Evolutionary conservation across 768 basidiomycete genomes (phyloP).

Genomic region (Cubamyces lactineus): DNA sequence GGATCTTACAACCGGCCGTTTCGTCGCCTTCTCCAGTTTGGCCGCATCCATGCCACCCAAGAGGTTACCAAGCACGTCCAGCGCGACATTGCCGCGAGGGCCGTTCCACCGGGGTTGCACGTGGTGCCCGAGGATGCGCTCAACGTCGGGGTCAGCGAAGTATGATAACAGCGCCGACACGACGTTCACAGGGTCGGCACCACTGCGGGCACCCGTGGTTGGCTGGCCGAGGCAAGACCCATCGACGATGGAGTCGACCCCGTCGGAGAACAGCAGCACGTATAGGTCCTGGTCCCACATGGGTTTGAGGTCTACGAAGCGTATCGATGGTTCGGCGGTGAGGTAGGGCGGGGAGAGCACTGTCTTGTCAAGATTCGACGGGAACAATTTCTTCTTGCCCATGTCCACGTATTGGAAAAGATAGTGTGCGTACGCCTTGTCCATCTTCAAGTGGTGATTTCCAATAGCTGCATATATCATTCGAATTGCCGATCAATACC

Average conservation of each 20-base stretch:
- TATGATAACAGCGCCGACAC: not conserved
- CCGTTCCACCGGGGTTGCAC: constrained; percentile 1
- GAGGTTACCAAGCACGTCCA: constrained; percentile 1
- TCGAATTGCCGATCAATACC: too few species aligned
- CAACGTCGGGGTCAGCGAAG: not conserved
- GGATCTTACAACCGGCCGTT: not conserved
- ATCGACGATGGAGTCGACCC: not conserved
- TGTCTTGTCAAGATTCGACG: not conserved
- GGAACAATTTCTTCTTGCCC: not conserved
- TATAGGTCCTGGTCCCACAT: not conserved
- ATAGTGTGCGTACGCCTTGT: not conserved
- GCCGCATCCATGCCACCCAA: not conserved
- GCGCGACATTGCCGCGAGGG: not conserved
- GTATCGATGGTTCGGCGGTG: not conserved
- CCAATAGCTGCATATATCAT: not conserved
- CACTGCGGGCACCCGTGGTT: not conserved
- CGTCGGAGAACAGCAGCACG: constrained; percentile 3
- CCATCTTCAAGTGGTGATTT: constrained; percentile 1
- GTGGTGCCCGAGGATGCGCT: not conserved
- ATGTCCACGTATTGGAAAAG: not conserved
- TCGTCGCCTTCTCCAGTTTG: not conserved
- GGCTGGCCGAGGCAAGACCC: not conserved
- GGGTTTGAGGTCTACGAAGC: constrained; percentile 5
- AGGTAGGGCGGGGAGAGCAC: not conserved
- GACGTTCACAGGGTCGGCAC: not conserved